Percentiles rank a stretch among this genome's conserved stretches.
These are phyloP conservation scores for Alternaria sp. DNA, from an alignment of 2,329 filamentous ascomycete species.

Conservation along the genomic window DNA sequence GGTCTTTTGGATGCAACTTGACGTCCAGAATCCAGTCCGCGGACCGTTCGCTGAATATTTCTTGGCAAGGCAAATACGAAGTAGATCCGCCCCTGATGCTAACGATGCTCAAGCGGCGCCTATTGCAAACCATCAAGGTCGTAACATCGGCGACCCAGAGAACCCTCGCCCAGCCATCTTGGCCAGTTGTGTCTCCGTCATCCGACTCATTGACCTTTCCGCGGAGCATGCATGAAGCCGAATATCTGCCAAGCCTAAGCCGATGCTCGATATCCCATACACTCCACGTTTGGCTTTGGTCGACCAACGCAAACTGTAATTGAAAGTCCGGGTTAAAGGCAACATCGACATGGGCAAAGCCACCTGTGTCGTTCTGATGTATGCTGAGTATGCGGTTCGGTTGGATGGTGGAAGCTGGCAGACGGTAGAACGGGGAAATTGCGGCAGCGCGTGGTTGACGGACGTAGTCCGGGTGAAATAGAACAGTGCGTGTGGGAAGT, in stretches of 20 bases:
- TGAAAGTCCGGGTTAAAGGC: slow-evolving; percentile 69
- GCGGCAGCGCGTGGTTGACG: slow-evolving; percentile 18
- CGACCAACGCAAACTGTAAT: slow-evolving; percentile 71
- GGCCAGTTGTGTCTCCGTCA: slow-evolving; percentile 6
- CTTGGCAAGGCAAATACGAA: slow-evolving; percentile 31
- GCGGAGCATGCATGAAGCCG: slow-evolving; percentile 43
- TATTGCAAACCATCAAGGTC: slow-evolving; percentile 63
- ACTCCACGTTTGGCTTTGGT: slow-evolving; percentile 71
- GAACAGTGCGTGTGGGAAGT: slow-evolving; percentile 53
- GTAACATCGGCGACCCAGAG: slow-evolving; percentile 58
- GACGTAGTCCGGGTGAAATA: slow-evolving; percentile 55
- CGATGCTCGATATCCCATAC: slow-evolving; percentile 66
- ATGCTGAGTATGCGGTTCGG: slow-evolving; percentile 65
- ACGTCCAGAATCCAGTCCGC: slow-evolving; percentile 66
- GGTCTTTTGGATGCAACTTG: slow-evolving; percentile 57
- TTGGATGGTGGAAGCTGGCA: slow-evolving; percentile 61
- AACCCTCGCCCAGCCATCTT: slow-evolving; percentile 61
- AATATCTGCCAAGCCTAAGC: slow-evolving; percentile 41
- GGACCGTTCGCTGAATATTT: slow-evolving; percentile 36
- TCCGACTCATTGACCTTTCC: slow-evolving; percentile 19
- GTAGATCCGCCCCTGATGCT: slow-evolving; percentile 39
- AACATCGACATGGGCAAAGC: slow-evolving; percentile 67
- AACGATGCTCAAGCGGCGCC: slow-evolving; percentile 50
- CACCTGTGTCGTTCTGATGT: slow-evolving; percentile 62
- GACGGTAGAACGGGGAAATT: slow-evolving; percentile 28